Conservation (phyloP, 2,329 filamentous ascomycete species). For the Aureobasidium melanogenum region DNA sequence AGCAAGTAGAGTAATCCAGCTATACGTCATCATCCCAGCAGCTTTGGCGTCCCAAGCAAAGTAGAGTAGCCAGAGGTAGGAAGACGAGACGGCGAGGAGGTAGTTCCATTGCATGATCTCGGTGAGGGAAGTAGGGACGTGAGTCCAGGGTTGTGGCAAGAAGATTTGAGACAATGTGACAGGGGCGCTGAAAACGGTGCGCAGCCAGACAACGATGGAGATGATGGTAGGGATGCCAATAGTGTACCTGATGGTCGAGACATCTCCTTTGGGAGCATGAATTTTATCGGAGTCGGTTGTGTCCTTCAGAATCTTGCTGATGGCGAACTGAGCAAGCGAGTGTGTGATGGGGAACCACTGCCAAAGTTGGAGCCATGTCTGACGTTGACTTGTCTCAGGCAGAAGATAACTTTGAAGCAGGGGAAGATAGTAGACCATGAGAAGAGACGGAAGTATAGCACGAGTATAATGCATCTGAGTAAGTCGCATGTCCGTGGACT, state of each 20-base stretch:
- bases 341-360: slow-evolving; percentile 14
- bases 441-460: slow-evolving; percentile 24
- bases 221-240: slow-evolving; percentile 9
- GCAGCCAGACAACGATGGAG: slow-evolving; percentile 11
- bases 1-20: slow-evolving; percentile 20
- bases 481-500: slow-evolving; percentile 26
- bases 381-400: slow-evolving; percentile 13
- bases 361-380: slow-evolving; percentile 11
- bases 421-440: slow-evolving; percentile 21
- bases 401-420: slow-evolving; percentile 12
- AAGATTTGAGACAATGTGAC: background rate
- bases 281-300: slow-evolving; percentile 17
- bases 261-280: slow-evolving; percentile 13
- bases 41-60: slow-evolving; percentile 27
- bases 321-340: slow-evolving; percentile 15
- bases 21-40: slow-evolving; percentile 20
- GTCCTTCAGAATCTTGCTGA: slow-evolving; percentile 18
- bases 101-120: slow-evolving; percentile 9
- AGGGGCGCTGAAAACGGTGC: background rate
- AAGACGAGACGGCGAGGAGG: slow-evolving; percentile 2
- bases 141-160: background rate
- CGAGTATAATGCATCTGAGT: slow-evolving; percentile 21
- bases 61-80: slow-evolving; percentile 26
- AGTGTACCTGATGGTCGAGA: slow-evolving; percentile 12
- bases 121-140: background rate